phyloP scores from a whole-genome alignment of 208 protist species.

The Acanthamoeba sp. region DNA sequence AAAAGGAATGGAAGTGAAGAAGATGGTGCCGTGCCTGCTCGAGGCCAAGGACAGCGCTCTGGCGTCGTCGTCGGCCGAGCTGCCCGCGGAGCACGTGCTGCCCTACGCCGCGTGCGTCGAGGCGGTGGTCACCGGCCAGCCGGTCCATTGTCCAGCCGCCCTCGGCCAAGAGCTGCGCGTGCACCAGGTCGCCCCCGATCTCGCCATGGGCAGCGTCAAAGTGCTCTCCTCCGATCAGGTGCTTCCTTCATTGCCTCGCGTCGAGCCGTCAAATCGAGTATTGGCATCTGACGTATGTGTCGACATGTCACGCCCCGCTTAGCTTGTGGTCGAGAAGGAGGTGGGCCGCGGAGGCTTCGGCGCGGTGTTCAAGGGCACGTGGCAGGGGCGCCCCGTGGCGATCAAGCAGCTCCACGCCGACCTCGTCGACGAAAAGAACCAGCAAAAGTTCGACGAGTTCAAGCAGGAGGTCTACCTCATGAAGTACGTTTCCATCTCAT shows the following conservation, averaged over 20 bases:
- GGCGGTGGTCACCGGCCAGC: constrained; percentile 1
- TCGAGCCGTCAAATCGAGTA: no score
- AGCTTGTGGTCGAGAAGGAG: constrained; percentile 47
- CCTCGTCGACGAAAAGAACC: constrained; percentile 52
- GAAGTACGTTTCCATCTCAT: not conserved
- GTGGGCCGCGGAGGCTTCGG: constrained; percentile 52
- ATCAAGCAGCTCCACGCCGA: constrained; percentile 49
- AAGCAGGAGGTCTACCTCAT: constrained; percentile 82
- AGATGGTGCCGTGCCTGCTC: constrained; percentile 58
- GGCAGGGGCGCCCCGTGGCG: constrained; percentile 31
- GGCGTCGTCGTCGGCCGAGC: not conserved
- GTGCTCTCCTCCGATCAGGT: not conserved
- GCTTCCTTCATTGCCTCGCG: not conserved
- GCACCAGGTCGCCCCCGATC: not conserved
- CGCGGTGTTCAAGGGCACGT: constrained; percentile 49
- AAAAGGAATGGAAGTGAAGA: constrained; percentile 6
- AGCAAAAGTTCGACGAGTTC: constrained; percentile 81
- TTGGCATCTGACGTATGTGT: not conserved
- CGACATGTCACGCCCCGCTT: not conserved
- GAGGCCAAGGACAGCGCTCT: not conserved
- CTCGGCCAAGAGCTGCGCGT: not conserved
- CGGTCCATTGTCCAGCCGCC: not conserved
- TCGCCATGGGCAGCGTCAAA: not conserved
- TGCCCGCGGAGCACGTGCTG: not conserved
- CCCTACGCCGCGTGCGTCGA: not conserved